Evolutionary conservation across 768 basidiomycete species (phyloP), one percentile per base, ranked within the genome.

Genomic region (Udeniomyces megalosporus): DNA sequence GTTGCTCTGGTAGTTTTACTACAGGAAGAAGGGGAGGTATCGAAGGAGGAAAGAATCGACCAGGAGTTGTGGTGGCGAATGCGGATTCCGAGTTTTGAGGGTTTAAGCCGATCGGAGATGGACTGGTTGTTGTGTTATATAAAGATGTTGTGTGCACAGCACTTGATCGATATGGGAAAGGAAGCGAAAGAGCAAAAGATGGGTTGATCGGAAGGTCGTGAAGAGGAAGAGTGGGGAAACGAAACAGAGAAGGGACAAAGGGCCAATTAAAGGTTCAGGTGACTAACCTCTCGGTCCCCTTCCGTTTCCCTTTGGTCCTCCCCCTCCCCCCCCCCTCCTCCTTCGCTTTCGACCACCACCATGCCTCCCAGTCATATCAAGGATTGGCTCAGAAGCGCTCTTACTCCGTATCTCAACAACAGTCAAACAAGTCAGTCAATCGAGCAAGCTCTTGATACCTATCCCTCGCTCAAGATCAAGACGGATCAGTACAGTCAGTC

Each of bases 401-500:
- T 50, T 20, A 28, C 38, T 20, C 31, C 55, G 7, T 63, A 63
- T 29, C 46, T 58, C 42, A 52, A 63, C 42, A 55, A 50, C 29
- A 22, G 45, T 31, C 49, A 57, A 38, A 56, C 56, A 2, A 58
- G 11, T 29, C 54, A 45, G 11, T 49, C 62, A 20, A 68, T 72
- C n/a, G 38, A 69, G 45, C 66, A 66, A 31, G 66, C 72, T 4
- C 60, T 75, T 28, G 58, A 58, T 3, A 29, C 62, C 17, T 67
- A 67, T 10, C 63, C 68, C 48, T 72, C 73, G 11, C 51, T 75
- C 34, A 58, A 68, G 28, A 70, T 73, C 57, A 73, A 73, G 67
- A 75, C 74, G 1, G 73, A 75, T 57, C 73, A 71, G 8, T 75
- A 73, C 66, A 75, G 74, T 74, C 55, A 62, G 72, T 61, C 24